Conservation (phyloP, 1,284 basidiomycete species). For the Ceratobasidium sp. region DNA sequence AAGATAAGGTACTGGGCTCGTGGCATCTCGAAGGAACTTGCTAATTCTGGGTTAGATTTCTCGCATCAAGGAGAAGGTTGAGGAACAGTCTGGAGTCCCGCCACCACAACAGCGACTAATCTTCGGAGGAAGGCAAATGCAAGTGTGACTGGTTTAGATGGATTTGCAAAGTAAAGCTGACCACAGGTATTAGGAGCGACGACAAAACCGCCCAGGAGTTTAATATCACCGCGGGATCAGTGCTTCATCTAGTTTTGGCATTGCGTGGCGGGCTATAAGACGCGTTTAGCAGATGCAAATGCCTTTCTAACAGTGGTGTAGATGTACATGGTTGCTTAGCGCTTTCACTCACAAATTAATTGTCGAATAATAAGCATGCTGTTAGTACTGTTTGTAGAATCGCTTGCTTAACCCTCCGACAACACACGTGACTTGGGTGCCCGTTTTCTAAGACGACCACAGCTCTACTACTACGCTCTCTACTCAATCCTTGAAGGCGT, state of each 20-base stretch:
- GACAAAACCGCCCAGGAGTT: constrained; percentile 87
- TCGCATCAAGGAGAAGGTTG: constrained; percentile 97
- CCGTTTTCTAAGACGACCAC: neutral
- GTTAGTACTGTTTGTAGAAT: neutral
- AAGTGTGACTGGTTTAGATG: constrained; percentile 50
- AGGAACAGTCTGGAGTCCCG: constrained; percentile 98
- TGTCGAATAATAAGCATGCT: neutral
- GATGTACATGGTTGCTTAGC: neutral
- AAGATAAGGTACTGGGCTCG: constrained; percentile 73
- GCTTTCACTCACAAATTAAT: neutral
- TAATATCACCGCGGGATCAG: constrained; percentile 81
- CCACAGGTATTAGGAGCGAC: constrained; percentile 59
- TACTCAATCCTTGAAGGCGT: too few species aligned
- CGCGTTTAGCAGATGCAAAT: neutral
- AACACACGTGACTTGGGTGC: constrained; percentile 10
- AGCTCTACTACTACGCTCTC: neutral
- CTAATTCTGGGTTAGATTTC: constrained; percentile 68
- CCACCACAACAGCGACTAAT: constrained; percentile 97
- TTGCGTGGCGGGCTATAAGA: constrained; percentile 75
- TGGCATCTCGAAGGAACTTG: constrained; percentile 2
- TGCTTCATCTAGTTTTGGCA: constrained; percentile 91
- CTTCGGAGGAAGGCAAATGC: constrained; percentile 96
- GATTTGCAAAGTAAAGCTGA: constrained; percentile 4
- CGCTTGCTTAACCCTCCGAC: constrained; percentile 15
- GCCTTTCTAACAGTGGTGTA: neutral